These are phyloP conservation scores for Apiospora malaysiana DNA, from an alignment of 2,329 filamentous ascomycete genomes.

Conservation along the genomic window DNA sequence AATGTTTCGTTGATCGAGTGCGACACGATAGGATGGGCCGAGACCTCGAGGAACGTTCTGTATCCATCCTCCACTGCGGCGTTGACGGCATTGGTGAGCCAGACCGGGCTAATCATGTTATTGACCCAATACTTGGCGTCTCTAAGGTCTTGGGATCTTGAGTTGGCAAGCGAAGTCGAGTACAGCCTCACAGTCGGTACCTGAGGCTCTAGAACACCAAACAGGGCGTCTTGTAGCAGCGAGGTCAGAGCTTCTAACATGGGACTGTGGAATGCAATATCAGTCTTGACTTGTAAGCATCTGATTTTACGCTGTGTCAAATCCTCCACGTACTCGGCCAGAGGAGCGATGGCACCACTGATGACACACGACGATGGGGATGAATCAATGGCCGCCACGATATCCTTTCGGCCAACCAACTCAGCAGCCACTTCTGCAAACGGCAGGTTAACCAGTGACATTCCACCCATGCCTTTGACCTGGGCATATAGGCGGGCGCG, in stretches of 20 bases:
- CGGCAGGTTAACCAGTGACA: conserved; percentile 38
- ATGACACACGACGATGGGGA: conserved; percentile 45
- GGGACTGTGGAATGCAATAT: conserved; percentile 47
- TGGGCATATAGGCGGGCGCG: conserved; percentile 35
- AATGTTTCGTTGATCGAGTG: conserved; percentile 49
- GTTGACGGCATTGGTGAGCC: conserved; percentile 42
- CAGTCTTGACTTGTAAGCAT: conserved; percentile 42
- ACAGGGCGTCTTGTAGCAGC: conserved; percentile 36
- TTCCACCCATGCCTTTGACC: conserved; percentile 23
- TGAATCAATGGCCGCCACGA: conserved; percentile 43
- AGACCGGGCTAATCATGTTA: conserved; percentile 47
- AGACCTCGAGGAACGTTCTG: conserved; percentile 49
- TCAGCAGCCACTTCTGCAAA: conserved; percentile 35
- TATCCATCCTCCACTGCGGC: conserved; percentile 42
- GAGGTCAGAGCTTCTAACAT: conserved; percentile 37
- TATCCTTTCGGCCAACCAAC: conserved; percentile 31
- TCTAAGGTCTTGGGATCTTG: conserved; percentile 32
- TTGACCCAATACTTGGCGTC: conserved; percentile 44
- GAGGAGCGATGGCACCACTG: conserved; percentile 36
- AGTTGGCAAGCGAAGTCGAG: conserved; percentile 40
- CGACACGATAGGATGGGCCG: conserved; percentile 47
- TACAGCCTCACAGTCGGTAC: conserved; percentile 35
- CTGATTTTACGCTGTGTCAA: conserved; percentile 34
- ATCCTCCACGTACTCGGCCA: conserved; percentile 35
- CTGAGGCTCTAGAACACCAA: conserved; percentile 29